Conservation (phyloP, 2,329 filamentous ascomycete genomes). For the Paecilomyces sp. region DNA sequence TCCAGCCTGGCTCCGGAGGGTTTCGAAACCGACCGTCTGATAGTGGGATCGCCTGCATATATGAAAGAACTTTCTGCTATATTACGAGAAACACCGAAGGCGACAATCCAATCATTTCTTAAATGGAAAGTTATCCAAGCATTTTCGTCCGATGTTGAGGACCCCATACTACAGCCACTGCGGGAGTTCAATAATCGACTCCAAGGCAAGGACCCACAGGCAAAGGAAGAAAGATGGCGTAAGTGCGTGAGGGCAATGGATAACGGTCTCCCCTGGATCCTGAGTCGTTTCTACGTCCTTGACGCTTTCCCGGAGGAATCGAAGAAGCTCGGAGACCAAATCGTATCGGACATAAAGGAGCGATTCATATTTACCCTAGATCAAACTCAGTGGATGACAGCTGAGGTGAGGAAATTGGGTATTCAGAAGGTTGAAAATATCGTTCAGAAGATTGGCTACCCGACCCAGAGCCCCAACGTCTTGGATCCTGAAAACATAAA, state of each 20-base stretch:
- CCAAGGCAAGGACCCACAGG: conserved; percentile 55
- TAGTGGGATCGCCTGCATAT: conserved; percentile 55
- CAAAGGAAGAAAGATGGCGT: conserved; percentile 59
- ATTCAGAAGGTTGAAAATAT: conserved; percentile 62
- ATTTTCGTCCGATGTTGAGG: conserved; percentile 50
- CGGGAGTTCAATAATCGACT: conserved; percentile 54
- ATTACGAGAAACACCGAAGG: conserved; percentile 46
- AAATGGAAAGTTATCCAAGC: conserved; percentile 56
- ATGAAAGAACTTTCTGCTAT: conserved; percentile 52
- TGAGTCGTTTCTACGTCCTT: conserved; percentile 65
- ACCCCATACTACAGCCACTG: conserved; percentile 53
- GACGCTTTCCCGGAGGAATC: conserved; percentile 60
- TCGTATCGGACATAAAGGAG: conserved; percentile 64
- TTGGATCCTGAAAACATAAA: conserved; percentile 50
- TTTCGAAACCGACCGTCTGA: conserved; percentile 47
- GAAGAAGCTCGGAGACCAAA: conserved; percentile 59
- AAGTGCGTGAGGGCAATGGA: conserved; percentile 56
- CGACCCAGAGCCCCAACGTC: conserved; percentile 55
- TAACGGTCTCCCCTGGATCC: conserved; percentile 56
- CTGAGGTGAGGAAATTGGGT: conserved; percentile 52
- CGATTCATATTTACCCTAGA: conserved; percentile 57
- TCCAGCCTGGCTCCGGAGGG: conserved; percentile 44
- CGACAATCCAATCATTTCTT: conserved; percentile 56
- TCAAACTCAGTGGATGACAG: conserved; percentile 57
- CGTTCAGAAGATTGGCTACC: conserved; percentile 61